Conservation (phyloP, 2,329 filamentous ascomycete species). For the Sclerotinia borealis region DNA sequence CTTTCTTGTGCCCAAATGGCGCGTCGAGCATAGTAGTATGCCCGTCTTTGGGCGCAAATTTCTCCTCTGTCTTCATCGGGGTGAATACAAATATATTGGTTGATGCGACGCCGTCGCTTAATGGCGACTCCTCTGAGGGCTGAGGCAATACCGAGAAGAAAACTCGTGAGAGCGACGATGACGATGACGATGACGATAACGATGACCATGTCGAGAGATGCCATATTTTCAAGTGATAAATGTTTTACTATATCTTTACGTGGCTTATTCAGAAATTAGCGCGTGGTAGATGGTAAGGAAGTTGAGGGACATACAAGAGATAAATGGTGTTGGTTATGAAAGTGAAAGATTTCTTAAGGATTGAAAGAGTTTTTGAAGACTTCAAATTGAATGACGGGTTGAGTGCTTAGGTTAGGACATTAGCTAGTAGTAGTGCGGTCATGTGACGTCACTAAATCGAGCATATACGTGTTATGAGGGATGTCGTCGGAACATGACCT, state of each 20-base stretch:
- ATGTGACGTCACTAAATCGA: not conserved
- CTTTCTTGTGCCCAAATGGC: not conserved
- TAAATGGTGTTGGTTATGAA: not conserved
- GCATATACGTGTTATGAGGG: not conserved
- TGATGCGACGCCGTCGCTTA: too few species aligned
- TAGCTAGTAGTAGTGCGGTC: not conserved
- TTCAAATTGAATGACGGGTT: not conserved
- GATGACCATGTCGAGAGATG: too few species aligned
- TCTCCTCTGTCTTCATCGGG: too few species aligned
- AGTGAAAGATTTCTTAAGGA: not conserved
- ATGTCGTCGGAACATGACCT: too few species aligned
- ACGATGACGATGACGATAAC: too few species aligned
- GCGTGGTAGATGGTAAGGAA: not conserved
- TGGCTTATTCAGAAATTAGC: not conserved
- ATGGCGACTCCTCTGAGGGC: too few species aligned
- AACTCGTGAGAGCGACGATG: too few species aligned
- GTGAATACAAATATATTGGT: too few species aligned
- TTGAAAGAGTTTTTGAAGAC: not conserved
- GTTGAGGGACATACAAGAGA: not conserved
- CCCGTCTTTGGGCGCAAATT: too few species aligned
- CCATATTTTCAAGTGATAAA: not conserved
- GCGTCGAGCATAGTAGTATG: not conserved
- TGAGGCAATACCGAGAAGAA: too few species aligned
- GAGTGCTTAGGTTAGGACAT: not conserved
- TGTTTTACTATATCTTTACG: not conserved